Conservation (phyloP, 345 rosid species). For the Anastatica hierochuntica region DNA sequence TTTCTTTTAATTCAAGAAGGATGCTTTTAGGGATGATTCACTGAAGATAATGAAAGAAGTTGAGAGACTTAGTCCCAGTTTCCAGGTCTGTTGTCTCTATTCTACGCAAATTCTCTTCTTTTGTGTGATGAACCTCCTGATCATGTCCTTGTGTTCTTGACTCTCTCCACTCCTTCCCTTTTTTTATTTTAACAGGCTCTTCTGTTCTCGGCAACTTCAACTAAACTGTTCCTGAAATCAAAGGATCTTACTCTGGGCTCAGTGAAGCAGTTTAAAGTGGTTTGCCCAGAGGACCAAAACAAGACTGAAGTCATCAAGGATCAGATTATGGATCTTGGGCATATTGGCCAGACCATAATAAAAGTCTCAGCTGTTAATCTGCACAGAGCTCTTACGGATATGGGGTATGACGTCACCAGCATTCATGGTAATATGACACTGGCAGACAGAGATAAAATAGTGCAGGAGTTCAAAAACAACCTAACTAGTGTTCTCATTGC, state of each 20-base stretch:
- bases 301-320: constrained; percentile 71
- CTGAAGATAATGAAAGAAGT: constrained; percentile 79
- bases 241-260: constrained; percentile 78
- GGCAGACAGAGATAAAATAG: constrained; percentile 71
- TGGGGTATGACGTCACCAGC: constrained; percentile 82
- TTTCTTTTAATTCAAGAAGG: too few species aligned
- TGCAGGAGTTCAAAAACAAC: constrained; percentile 80
- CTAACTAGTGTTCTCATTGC: constrained; percentile 83
- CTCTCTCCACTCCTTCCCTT: too few species aligned
- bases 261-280: constrained; percentile 86
- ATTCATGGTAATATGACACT: constrained; percentile 57
- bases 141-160: not conserved
- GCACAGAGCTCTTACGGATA: constrained; percentile 49
- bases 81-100: constrained; percentile 96
- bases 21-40: constrained; percentile 89
- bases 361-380: constrained; percentile 49
- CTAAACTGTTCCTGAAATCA: constrained; percentile 69
- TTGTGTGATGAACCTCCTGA: not conserved
- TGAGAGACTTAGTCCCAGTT: constrained; percentile 35
- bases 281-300: constrained; percentile 63
- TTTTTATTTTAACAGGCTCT: constrained; percentile 44
- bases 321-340: constrained; percentile 75
- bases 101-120: too few species aligned
- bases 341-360: constrained; percentile 74
- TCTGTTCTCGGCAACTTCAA: constrained; percentile 85